Evolutionary conservation across 164 flowering plant species (phyloP).

Genomic region (Annona cherimola): DNA sequence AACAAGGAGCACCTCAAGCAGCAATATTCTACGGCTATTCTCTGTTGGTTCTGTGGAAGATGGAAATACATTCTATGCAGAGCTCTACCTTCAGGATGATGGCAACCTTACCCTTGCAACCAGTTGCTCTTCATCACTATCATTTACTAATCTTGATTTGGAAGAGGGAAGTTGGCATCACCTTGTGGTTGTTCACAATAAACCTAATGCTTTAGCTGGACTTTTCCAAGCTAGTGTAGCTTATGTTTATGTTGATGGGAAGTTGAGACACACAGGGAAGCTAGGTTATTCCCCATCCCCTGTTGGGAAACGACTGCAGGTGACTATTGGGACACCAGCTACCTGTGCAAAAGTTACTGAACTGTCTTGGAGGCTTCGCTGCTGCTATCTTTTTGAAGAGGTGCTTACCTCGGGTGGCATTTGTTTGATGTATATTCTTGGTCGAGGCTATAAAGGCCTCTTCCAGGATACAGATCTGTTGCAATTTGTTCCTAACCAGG

Average conservation of each 20-base stretch:
- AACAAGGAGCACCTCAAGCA: constrained; percentile 32
- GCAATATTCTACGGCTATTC: constrained; percentile 57
- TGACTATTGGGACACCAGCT: constrained; percentile 77
- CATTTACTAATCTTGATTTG: constrained; percentile 80
- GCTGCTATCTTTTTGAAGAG: constrained; percentile 95
- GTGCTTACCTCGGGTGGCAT: constrained; percentile 87
- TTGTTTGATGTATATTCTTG: constrained; percentile 96
- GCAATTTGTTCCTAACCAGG: constrained; percentile 92
- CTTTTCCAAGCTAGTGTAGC: constrained; percentile 98
- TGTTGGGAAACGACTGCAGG: constrained; percentile 83
- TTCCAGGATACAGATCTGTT: constrained; percentile 89
- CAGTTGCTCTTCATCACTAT: constrained; percentile 71
- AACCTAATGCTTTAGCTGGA: constrained; percentile 99
- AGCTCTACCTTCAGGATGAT: constrained; percentile 89
- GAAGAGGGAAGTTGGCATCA: constrained; percentile 98
- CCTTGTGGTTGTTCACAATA: constrained; percentile 96
- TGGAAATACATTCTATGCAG: constrained; percentile 67
- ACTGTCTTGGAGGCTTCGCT: constrained; percentile 81
- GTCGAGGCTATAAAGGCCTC: constrained; percentile 96
- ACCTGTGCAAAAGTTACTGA: constrained; percentile 57
- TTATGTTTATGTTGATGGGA: constrained; percentile 84
- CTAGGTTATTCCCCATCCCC: constrained; percentile 98
- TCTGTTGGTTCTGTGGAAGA: constrained; percentile 80
- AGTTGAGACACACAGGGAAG: constrained; percentile 91
- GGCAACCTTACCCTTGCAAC: constrained; percentile 90